phyloP scores from a whole-genome alignment of 352 stramenopile species.

The Phytophthora aleatoria region DNA sequence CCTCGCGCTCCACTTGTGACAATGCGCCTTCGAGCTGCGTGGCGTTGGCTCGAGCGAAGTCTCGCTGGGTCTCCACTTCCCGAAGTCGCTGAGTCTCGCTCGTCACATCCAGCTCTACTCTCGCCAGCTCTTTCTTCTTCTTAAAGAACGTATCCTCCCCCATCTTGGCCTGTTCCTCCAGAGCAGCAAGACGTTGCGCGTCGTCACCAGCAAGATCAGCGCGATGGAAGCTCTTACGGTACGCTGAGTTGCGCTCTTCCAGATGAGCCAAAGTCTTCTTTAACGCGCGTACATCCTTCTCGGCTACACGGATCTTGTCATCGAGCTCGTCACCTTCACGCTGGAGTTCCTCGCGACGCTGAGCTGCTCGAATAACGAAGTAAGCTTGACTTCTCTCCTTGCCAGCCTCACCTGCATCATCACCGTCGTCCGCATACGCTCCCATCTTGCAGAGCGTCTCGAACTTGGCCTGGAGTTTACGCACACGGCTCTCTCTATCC shows the following conservation, averaged over 20 bases:
- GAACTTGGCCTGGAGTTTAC: slow-evolving; percentile 95
- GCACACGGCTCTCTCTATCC: slow-evolving; percentile 85
- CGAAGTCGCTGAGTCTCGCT: slow-evolving; percentile 67
- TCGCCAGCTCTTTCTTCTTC: slow-evolving; percentile 94
- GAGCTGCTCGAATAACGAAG: slow-evolving; percentile 95
- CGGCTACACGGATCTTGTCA: slow-evolving; percentile 91
- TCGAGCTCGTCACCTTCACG: slow-evolving; percentile 95
- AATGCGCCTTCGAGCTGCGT: slow-evolving; percentile 62
- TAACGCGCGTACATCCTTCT: slow-evolving; percentile 93
- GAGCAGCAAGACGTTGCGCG: slow-evolving; percentile 79
- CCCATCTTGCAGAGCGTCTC: slow-evolving; percentile 89
- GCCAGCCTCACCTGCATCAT: slow-evolving; percentile 67
- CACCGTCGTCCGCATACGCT: slow-evolving; percentile 58
- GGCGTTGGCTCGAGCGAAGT: slow-evolving; percentile 69
- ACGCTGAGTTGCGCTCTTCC: slow-evolving; percentile 93
- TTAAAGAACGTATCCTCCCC: slow-evolving; percentile 91
- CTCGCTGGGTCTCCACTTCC: slow-evolving; percentile 69
- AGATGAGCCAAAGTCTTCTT: slow-evolving; percentile 94
- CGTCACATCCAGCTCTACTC: slow-evolving; percentile 85
- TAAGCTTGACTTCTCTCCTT: slow-evolving; percentile 91
- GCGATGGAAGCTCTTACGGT: slow-evolving; percentile 93
- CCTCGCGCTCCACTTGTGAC: slow-evolving; percentile 74
- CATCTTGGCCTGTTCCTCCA: slow-evolving; percentile 90
- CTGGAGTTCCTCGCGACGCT: slow-evolving; percentile 95
- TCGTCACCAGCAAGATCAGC: slow-evolving; percentile 89